Percentiles rank a stretch among this genome's conserved stretches.
These are phyloP conservation scores for Cadophora sp. DNA, from an alignment of 2,329 filamentous ascomycete genomes.

Conservation along the genomic window DNA sequence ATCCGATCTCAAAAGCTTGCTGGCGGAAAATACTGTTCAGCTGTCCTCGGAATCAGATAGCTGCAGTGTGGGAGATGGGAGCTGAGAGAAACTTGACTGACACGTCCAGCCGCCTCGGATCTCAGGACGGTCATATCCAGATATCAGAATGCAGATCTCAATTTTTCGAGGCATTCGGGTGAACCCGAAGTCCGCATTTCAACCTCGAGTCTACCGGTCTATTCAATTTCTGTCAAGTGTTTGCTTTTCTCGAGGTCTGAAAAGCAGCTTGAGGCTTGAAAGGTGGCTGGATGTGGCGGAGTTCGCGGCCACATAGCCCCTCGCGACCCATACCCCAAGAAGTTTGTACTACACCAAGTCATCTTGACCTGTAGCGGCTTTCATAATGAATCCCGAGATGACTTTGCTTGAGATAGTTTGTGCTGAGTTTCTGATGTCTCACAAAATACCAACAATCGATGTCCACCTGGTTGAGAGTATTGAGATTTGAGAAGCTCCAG, in stretches of 20 bases:
- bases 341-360: not conserved
- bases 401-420: not conserved
- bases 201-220: not conserved
- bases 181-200: not conserved
- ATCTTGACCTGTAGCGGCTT: not conserved
- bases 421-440: conserved; percentile 8
- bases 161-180: conserved; percentile 5
- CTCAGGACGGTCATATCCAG: not conserved
- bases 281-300: conserved; percentile 5
- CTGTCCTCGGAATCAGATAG: not conserved
- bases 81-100: not conserved
- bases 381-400: not conserved
- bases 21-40: not conserved
- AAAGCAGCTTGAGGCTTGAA: conserved; percentile 14
- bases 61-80: not conserved
- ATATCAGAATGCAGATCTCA: not conserved
- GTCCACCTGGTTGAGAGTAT: not conserved
- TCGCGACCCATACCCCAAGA: conserved; percentile 2
- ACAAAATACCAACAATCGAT: conserved; percentile 4
- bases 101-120: not conserved
- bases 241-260: not conserved
- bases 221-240: not conserved
- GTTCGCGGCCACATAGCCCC: not conserved
- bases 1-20: not conserved
- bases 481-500: not conserved